These are phyloP conservation scores for Ustilago bromivora DNA, from an alignment of 1,284 basidiomycete genomes.

Conservation along the genomic window DNA sequence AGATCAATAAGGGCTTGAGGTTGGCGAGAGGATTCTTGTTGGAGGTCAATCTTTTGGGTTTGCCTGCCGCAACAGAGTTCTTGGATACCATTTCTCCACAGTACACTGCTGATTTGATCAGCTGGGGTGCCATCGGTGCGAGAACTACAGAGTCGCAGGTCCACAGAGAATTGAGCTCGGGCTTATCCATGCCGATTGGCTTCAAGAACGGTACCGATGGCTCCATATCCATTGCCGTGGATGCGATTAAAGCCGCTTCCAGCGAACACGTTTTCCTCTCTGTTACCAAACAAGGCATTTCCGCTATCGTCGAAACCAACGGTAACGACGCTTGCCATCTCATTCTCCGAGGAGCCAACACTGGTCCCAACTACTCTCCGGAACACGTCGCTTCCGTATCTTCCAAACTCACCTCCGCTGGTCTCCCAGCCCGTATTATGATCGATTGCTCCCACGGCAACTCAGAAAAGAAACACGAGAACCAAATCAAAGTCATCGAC, in stretches of 20 bases:
- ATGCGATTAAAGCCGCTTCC: constrained; percentile 92
- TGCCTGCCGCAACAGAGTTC: constrained; percentile 71
- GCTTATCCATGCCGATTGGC: constrained; percentile 88
- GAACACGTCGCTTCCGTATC: constrained; percentile 56
- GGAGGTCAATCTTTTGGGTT: constrained; percentile 71
- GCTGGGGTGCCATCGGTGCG: constrained; percentile 94
- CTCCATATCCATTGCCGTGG: constrained; percentile 76
- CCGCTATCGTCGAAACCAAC: constrained; percentile 68
- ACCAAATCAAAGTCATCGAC: constrained; percentile 74
- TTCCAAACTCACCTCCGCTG: constrained; percentile 52
- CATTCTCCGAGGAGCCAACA: constrained; percentile 68
- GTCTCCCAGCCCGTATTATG: constrained; percentile 67
- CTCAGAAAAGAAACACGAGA: constrained; percentile 75
- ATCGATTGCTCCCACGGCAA: constrained; percentile 87
- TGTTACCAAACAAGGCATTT: constrained; percentile 86
- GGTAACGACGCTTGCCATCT: constrained; percentile 69
- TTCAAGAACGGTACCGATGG: constrained; percentile 75
- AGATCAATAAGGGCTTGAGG: constrained; percentile 97
- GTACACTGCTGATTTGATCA: constrained; percentile 94
- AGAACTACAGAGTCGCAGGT: constrained; percentile 89
- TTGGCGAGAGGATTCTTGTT: constrained; percentile 87
- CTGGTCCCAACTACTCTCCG: constrained; percentile 65
- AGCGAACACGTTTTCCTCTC: constrained; percentile 98
- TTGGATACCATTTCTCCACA: constrained; percentile 86
- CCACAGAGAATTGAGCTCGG: constrained; percentile 85